These are phyloP conservation scores for Papilionanthe hybrid DNA, from an alignment of 116 monocot species.

Conservation along the genomic window DNA sequence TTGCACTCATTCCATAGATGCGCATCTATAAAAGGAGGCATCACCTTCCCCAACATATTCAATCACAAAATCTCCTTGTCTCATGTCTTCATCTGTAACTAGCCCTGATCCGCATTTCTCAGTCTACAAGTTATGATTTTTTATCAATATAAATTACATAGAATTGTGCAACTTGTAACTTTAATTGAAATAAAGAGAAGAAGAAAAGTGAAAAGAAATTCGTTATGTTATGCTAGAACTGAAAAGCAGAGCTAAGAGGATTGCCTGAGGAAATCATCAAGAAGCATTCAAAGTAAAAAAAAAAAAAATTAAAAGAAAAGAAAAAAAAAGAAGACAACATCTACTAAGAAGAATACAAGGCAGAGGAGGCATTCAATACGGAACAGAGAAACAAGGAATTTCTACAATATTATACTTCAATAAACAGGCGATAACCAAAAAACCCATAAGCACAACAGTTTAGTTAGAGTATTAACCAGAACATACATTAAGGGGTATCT, in stretches of 20 bases:
- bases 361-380: background rate
- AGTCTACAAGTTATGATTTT: slow-evolving; percentile 37
- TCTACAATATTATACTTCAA: background rate
- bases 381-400: slow-evolving; percentile 1
- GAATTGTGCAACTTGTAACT: background rate
- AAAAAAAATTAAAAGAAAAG: too few relatives aligned
- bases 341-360: background rate
- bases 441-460: background rate
- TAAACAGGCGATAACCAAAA: background rate
- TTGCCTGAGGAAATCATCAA: background rate
- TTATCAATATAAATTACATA: slow-evolving; percentile 5
- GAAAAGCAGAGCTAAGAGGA: background rate
- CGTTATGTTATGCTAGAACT: background rate
- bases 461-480: background rate
- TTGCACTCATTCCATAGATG: background rate
- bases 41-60: slow-evolving; percentile 99
- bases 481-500: background rate
- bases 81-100: slow-evolving; percentile 81
- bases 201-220: background rate
- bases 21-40: slow-evolving; percentile 7
- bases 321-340: too few relatives aligned
- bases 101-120: slow-evolving; percentile 68
- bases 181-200: background rate
- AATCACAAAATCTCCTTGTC: slow-evolving; percentile 87
- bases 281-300: background rate